phyloP scores from a whole-genome alignment of 2,329 filamentous ascomycete species.

The Aaosphaeria pasadenensis region DNA sequence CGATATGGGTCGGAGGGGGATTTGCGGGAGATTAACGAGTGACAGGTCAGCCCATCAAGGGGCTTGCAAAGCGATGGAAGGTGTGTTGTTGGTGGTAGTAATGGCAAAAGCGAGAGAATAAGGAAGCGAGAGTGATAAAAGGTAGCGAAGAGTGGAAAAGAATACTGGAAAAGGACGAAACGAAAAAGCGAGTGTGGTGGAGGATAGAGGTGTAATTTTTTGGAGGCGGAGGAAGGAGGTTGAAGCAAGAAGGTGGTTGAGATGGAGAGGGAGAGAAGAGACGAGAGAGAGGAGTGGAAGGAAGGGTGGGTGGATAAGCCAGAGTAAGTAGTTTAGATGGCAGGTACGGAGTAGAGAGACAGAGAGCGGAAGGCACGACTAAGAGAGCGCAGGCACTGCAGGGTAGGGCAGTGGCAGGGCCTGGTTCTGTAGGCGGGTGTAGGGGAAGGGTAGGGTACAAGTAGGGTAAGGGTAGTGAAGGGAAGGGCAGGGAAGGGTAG shows the following conservation, averaged over 20 bases:
- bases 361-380: neutral
- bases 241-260: neutral
- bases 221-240: constrained; percentile 2
- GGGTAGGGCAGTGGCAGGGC: neutral
- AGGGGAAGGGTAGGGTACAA: neutral
- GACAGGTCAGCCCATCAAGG: neutral
- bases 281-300: neutral
- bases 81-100: neutral
- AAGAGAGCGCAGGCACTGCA: neutral
- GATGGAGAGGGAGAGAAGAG: neutral
- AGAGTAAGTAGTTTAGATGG: too few relatives aligned
- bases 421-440: constrained; percentile 1
- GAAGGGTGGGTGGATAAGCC: neutral
- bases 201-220: neutral
- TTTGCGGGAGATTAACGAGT: constrained; percentile 6
- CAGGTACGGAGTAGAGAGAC: too few relatives aligned
- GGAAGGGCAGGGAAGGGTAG: neutral
- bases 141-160: neutral
- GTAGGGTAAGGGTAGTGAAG: constrained; percentile 4
- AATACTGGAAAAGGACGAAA: neutral
- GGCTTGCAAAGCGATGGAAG: constrained; percentile 1
- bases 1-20: neutral
- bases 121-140: neutral
- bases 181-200: constrained; percentile 2
- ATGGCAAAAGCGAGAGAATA: neutral